These are phyloP conservation scores for Alnus glutinosa DNA, from an alignment of 306 rosid genomes.

Conservation along the genomic window DNA sequence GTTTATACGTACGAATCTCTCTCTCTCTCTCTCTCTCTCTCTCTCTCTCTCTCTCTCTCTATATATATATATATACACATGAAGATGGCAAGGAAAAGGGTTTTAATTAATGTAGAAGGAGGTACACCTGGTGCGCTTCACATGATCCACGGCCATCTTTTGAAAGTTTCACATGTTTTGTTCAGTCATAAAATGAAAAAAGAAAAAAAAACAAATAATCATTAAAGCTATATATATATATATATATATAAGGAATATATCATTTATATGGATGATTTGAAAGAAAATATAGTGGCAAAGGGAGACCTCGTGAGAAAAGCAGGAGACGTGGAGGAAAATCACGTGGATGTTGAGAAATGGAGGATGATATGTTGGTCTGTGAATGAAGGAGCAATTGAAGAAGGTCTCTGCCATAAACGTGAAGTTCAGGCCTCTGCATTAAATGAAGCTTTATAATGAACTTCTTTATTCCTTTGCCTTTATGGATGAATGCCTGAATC, in stretches of 20 bases:
- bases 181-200: slow-evolving; percentile 33
- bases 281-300: not conserved
- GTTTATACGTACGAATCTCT: not conserved
- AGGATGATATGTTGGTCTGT: not conserved
- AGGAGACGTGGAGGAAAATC: slow-evolving; percentile 23
- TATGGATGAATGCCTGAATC: not conserved
- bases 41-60: too few species aligned
- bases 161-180: slow-evolving; percentile 64
- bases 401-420: slow-evolving; percentile 50
- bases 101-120: slow-evolving; percentile 52
- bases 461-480: not conserved
- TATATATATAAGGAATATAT: not conserved
- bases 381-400: slow-evolving; percentile 21
- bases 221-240: slow-evolving; percentile 20
- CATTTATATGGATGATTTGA: not conserved
- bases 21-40: too few species aligned
- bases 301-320: not conserved
- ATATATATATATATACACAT: not conserved
- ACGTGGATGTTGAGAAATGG: slow-evolving; percentile 21
- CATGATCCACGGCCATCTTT: slow-evolving; percentile 76
- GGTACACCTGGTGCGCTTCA: slow-evolving; percentile 61
- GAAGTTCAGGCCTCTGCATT: slow-evolving; percentile 32
- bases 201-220: not conserved
- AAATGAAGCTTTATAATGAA: slow-evolving; percentile 29
- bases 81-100: slow-evolving; percentile 16